phyloP scores from a whole-genome alignment of 2,329 filamentous ascomycete genomes.

The Ophiostoma montium region DNA sequence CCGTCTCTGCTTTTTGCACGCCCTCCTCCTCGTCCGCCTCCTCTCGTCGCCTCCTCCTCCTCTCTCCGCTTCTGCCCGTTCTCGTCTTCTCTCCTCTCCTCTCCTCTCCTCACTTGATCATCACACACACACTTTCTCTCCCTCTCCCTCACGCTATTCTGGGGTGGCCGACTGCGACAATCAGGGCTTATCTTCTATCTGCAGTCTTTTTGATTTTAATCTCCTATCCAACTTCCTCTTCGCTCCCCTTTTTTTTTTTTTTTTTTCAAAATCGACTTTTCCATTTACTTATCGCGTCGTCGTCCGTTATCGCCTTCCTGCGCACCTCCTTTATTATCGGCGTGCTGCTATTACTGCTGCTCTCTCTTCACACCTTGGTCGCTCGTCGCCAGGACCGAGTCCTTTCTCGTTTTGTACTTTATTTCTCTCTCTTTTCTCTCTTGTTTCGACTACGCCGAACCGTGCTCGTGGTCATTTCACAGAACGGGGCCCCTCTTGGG shows the following conservation, averaged over 20 bases:
- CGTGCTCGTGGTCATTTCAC: too few species aligned
- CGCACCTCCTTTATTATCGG: neutral
- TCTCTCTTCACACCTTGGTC: too few species aligned
- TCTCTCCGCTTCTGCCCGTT: neutral
- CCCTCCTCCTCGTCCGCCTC: neutral
- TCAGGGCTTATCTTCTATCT: neutral
- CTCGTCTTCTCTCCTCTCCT: neutral
- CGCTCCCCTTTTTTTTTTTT: neutral
- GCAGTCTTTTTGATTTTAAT: too few species aligned
- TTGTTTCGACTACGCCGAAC: too few species aligned
- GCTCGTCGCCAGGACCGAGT: too few species aligned
- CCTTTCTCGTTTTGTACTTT: too few species aligned
- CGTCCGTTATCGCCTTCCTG: neutral
- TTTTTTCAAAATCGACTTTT: neutral
- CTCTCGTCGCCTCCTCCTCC: neutral
- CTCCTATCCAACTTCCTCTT: neutral
- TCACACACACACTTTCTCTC: neutral
- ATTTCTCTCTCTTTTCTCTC: too few species aligned
- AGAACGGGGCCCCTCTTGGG: neutral
- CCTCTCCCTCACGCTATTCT: neutral
- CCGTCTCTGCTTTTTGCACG: neutral
- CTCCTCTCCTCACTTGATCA: neutral
- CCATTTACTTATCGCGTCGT: neutral
- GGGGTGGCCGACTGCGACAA: neutral
- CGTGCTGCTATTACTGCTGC: too few species aligned